phyloP scores from a whole-genome alignment of 495 filamentous ascomycete species.

The Collariella sp. region DNA sequence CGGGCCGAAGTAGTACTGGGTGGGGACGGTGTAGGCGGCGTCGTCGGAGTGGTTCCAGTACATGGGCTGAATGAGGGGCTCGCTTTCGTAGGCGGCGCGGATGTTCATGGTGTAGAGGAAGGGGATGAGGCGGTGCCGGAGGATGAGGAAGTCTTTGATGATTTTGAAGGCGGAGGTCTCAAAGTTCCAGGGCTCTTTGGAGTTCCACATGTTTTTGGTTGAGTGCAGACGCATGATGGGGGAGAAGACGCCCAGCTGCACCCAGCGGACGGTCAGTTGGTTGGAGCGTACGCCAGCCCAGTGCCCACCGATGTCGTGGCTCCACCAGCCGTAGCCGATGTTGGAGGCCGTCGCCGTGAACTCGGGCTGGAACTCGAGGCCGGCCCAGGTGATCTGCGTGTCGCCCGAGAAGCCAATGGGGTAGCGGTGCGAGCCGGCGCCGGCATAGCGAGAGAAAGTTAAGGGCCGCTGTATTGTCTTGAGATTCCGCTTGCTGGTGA shows the following conservation, averaged over 20 bases:
- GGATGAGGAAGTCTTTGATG: constrained; percentile 40
- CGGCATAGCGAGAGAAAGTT: constrained; percentile 49
- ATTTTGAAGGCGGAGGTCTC: constrained; percentile 28
- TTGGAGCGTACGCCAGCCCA: constrained; percentile 42
- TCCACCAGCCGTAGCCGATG: constrained; percentile 59
- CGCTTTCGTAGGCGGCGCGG: constrained; percentile 30
- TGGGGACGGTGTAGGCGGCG: constrained; percentile 42
- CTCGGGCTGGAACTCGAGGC: constrained; percentile 52
- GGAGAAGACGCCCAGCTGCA: constrained; percentile 49
- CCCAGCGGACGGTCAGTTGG: constrained; percentile 48
- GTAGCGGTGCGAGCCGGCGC: constrained; percentile 51
- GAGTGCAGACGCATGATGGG: constrained; percentile 53
- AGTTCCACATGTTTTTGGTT: constrained; percentile 41
- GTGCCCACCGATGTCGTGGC: constrained; percentile 56
- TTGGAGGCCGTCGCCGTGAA: constrained; percentile 55
- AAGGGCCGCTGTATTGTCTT: constrained; percentile 21
- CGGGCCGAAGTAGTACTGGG: constrained; percentile 48
- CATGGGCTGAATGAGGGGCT: constrained; percentile 49
- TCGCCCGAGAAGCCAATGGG: constrained; percentile 56
- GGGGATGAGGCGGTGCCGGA: constrained; percentile 48
- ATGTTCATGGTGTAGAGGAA: constrained; percentile 52
- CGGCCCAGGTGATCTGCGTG: constrained; percentile 46
- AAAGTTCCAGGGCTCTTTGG: constrained; percentile 52
- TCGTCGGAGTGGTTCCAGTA: constrained; percentile 49
- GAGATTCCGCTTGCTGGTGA: constrained; percentile 36